These are phyloP conservation scores for Gloeopeniophorella convolvens DNA, from an alignment of 768 basidiomycete species.

Conservation along the genomic window DNA sequence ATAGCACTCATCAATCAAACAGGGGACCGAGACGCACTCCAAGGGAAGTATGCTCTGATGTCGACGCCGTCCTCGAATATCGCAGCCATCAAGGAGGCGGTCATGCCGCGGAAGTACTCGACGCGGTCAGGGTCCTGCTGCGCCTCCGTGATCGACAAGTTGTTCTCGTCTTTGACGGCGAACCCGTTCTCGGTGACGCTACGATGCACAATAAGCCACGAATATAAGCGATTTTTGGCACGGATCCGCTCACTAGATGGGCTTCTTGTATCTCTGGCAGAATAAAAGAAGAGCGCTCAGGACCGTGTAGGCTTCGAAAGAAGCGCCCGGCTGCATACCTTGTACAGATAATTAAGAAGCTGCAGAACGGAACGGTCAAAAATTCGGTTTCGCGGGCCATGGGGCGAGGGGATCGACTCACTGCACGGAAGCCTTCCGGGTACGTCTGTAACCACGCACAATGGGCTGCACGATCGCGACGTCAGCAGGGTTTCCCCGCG, in stretches of 20 bases:
- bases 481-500: too few relatives aligned
- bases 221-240: background rate
- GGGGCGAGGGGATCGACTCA: slow-evolving; percentile 33
- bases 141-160: slow-evolving; percentile 45
- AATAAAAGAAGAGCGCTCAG: slow-evolving; percentile 5
- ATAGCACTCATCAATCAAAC: slow-evolving; percentile 1
- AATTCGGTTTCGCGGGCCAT: too few relatives aligned
- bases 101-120: slow-evolving; percentile 58
- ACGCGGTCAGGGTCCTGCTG: slow-evolving; percentile 57
- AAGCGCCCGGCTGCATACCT: slow-evolving; percentile 35
- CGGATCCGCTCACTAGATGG: slow-evolving; percentile 43
- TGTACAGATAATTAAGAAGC: slow-evolving; percentile 66
- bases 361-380: slow-evolving; percentile 19
- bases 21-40: slow-evolving; percentile 39
- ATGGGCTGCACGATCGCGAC: slow-evolving; percentile 39
- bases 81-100: slow-evolving; percentile 47
- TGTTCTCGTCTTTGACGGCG: slow-evolving; percentile 57
- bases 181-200: slow-evolving; percentile 76
- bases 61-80: slow-evolving; percentile 59
- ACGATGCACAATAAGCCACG: background rate
- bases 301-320: too few relatives aligned
- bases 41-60: slow-evolving; percentile 57
- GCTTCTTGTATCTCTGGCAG: slow-evolving; percentile 39
- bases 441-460: slow-evolving; percentile 65
- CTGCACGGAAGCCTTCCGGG: slow-evolving; percentile 59